These are phyloP conservation scores for Recurvomyces mirabilis DNA, from an alignment of 495 filamentous ascomycete species.

Conservation along the genomic window DNA sequence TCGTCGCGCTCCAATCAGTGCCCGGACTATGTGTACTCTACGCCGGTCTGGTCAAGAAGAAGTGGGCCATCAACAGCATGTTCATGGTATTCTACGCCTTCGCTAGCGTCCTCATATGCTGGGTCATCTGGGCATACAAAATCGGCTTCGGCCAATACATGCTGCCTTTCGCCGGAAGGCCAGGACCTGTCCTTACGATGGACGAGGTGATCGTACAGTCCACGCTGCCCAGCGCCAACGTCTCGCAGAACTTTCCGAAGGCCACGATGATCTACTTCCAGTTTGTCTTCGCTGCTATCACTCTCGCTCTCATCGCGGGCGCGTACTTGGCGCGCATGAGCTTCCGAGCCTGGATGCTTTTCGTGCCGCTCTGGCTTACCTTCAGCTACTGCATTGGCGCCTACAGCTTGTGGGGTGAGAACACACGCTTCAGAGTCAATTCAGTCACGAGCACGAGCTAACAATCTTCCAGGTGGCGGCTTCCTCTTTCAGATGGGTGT, in stretches of 20 bases:
- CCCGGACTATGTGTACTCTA: constrained; percentile 47
- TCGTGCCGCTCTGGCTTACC: constrained; percentile 46
- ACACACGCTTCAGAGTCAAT: no score
- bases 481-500: constrained; percentile 42
- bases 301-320: constrained; percentile 42
- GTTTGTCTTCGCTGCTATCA: constrained; percentile 50
- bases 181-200: constrained; percentile 40
- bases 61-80: constrained; percentile 45
- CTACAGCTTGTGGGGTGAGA: constrained; percentile 46
- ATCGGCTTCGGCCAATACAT: constrained; percentile 41
- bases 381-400: constrained; percentile 37
- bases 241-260: constrained; percentile 36
- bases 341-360: constrained; percentile 47
- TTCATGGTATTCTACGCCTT: constrained; percentile 46
- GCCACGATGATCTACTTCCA: constrained; percentile 52
- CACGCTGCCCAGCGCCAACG: constrained; percentile 33
- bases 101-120: constrained; percentile 41
- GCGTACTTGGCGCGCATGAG: constrained; percentile 43
- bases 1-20: constrained; percentile 43
- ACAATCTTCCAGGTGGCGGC: no score
- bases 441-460: no score
- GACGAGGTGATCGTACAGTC: constrained; percentile 37
- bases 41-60: constrained; percentile 45
- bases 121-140: constrained; percentile 48
- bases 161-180: constrained; percentile 42